These are phyloP conservation scores for Rhododendron kiyosumense DNA, from an alignment of 148 eudicot species.

Conservation along the genomic window DNA sequence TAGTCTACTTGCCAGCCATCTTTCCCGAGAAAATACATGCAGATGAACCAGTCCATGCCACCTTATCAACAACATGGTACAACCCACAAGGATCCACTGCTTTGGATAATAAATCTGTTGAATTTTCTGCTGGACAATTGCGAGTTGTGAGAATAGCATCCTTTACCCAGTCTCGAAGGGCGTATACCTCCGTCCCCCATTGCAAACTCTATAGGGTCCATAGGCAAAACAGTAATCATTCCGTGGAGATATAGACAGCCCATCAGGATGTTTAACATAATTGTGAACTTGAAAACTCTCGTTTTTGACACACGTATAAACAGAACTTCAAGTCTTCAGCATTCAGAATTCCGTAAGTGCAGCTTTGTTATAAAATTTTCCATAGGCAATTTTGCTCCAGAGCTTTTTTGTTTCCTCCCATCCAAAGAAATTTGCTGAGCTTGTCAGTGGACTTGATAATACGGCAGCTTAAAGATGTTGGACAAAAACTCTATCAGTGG, in stretches of 20 bases:
- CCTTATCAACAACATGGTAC: neutral
- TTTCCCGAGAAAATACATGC: neutral
- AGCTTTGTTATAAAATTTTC: neutral
- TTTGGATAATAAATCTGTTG: neutral
- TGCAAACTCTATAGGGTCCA: neutral
- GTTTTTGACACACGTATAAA: no score
- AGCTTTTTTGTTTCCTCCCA: neutral
- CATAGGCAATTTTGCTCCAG: neutral
- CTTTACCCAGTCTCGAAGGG: neutral
- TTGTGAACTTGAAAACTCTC: no score
- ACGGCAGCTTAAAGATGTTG: neutral
- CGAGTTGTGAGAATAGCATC: neutral
- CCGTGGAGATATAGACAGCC: neutral
- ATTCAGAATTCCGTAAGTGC: no score
- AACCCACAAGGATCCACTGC: neutral
- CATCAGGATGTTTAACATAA: neutral
- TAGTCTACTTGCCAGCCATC: neutral
- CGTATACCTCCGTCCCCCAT: neutral
- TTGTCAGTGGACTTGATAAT: neutral
- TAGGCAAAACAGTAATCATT: neutral
- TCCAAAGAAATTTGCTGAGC: neutral
- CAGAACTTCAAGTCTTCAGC: no score
- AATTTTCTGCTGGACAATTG: no score
- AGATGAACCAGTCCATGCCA: neutral
- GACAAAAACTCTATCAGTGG: neutral